Evolutionary conservation across 371 early-diverging fungal genomes (phyloP).

Genomic region (Rhizomucor pusillus): DNA sequence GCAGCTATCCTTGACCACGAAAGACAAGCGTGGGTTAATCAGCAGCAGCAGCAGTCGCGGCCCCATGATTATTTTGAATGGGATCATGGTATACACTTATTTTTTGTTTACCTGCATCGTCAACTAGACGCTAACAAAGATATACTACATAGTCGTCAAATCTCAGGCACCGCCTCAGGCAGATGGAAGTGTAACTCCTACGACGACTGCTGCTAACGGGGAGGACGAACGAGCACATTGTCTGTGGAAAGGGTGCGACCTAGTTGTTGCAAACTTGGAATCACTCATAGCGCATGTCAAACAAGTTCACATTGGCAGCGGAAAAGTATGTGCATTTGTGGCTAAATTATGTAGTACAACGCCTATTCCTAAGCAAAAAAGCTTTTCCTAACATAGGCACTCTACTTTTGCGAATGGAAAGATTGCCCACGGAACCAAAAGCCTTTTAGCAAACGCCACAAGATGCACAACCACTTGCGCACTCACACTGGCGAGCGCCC

Average conservation of each 20-base stretch:
- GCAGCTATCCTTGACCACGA: not conserved
- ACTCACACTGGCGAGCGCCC: conserved; percentile 86
- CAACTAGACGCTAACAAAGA: not conserved
- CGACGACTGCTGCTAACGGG: conserved; percentile 3
- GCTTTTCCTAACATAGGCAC: not conserved
- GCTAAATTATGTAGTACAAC: too few relatives aligned
- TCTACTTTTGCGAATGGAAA: conserved; percentile 81
- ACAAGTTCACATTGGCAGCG: conserved; percentile 24
- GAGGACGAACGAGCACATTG: conserved; percentile 16
- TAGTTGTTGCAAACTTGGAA: conserved; percentile 13
- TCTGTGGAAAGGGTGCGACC: conserved; percentile 16
- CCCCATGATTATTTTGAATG: conserved; percentile 7
- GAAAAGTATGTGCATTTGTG: conserved; percentile 17
- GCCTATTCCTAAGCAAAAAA: not conserved
- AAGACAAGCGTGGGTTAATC: not conserved
- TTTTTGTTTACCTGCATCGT: not conserved
- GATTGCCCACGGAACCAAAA: conserved; percentile 72
- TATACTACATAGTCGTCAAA: not conserved
- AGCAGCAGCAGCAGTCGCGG: not conserved
- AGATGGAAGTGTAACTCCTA: not conserved
- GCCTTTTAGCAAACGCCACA: conserved; percentile 88
- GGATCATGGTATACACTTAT: not conserved
- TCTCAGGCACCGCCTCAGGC: not conserved
- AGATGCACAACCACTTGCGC: conserved; percentile 86
- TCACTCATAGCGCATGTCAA: conserved; percentile 22